phyloP scores from a whole-genome alignment of 202 grass and related monocot species.

The Musa balbisiana region DNA sequence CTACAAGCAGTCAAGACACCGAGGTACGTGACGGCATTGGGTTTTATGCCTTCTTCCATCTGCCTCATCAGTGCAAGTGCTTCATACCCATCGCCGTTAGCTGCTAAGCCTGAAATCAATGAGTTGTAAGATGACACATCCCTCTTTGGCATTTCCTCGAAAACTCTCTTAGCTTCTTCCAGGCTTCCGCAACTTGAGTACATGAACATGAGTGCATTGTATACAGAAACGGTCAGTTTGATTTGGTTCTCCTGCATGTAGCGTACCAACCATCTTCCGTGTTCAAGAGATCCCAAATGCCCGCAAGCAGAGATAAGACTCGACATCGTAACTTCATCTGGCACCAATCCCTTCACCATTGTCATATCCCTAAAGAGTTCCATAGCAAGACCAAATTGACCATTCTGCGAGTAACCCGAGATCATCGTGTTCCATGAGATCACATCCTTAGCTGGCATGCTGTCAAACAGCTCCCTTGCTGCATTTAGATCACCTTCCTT shows the following conservation, averaged over 20 bases:
- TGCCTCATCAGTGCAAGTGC: background rate
- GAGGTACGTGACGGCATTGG: conserved; percentile 9
- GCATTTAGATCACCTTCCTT: conserved; percentile 13
- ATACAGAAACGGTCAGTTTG: background rate
- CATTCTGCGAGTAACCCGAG: conserved; percentile 20
- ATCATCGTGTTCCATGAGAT: conserved; percentile 23
- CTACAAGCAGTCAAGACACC: conserved; percentile 17
- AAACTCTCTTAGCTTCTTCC: conserved; percentile 13
- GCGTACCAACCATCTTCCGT: conserved; percentile 10
- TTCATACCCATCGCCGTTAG: conserved; percentile 1
- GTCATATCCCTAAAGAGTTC: conserved; percentile 19
- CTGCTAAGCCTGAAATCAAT: conserved; percentile 16
- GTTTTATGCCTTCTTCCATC: conserved; percentile 16
- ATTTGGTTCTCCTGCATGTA: conserved; percentile 11
- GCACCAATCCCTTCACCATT: background rate
- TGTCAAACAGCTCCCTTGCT: conserved; percentile 16
- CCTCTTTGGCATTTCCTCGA: conserved; percentile 1
- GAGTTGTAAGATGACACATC: conserved; percentile 22
- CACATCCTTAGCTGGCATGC: conserved; percentile 10
- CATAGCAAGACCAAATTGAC: conserved; percentile 5
- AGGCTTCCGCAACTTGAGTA: conserved; percentile 14
- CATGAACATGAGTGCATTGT: conserved; percentile 25
- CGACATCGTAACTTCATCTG: conserved; percentile 20
- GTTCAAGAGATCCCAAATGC: conserved; percentile 18
- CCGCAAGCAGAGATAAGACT: conserved; percentile 19